phyloP scores from a whole-genome alignment of 768 basidiomycete genomes.

The Boletus insuetus region DNA sequence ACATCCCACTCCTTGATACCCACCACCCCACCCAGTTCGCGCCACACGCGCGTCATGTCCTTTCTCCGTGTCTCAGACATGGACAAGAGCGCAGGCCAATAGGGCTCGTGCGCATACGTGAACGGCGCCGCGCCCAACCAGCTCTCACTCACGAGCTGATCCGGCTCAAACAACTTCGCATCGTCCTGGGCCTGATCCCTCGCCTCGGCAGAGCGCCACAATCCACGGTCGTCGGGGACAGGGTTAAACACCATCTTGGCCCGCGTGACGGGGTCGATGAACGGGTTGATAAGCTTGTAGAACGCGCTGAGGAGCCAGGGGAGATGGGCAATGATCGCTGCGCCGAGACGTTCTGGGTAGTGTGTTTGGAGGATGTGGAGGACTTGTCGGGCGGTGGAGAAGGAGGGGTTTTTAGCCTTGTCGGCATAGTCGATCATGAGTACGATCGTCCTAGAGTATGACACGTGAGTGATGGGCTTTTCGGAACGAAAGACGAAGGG shows the following conservation, averaged over 20 bases:
- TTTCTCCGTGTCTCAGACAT: constrained; percentile 51
- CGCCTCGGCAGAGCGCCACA: constrained; percentile 26
- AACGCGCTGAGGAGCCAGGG: constrained; percentile 75
- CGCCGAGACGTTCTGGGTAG: constrained; percentile 84
- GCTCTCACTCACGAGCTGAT: constrained; percentile 65
- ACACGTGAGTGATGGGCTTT: no score
- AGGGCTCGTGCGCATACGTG: constrained; percentile 69
- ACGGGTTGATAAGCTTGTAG: constrained; percentile 74
- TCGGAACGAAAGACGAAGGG: no score
- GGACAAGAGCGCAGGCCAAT: constrained; percentile 65
- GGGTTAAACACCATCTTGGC: constrained; percentile 77
- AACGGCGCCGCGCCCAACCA: constrained; percentile 72
- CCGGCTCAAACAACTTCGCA: constrained; percentile 52
- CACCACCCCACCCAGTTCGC: constrained; percentile 58
- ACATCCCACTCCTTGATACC: constrained; percentile 82
- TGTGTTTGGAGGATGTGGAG: constrained; percentile 74
- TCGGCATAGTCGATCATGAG: constrained; percentile 80
- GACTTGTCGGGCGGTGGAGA: constrained; percentile 38
- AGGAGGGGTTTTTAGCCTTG: constrained; percentile 55
- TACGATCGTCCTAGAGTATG: constrained; percentile 51
- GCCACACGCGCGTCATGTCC: constrained; percentile 61
- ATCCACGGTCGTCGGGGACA: constrained; percentile 21
- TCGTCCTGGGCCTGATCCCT: constrained; percentile 17
- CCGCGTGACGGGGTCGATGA: constrained; percentile 81
- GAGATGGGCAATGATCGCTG: constrained; percentile 73